Percentiles rank a stretch among this genome's conserved stretches.
phyloP scores from a whole-genome alignment of 352 stramenopile species.

The Globisporangium paroecandrum region DNA sequence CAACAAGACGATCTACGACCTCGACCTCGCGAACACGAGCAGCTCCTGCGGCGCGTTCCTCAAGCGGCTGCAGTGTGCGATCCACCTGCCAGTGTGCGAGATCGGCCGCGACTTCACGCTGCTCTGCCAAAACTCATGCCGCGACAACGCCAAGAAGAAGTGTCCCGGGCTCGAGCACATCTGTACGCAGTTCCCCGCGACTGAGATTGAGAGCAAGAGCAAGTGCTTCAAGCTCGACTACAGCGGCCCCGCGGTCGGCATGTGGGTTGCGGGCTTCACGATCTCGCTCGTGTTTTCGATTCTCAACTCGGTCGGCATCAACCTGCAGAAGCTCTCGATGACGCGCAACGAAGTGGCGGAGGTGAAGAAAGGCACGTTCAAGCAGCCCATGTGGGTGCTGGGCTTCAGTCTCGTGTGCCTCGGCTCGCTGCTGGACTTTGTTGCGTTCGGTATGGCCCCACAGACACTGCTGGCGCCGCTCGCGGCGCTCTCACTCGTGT shows the following conservation, averaged over 20 bases:
- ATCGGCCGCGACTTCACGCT: conserved; percentile 66
- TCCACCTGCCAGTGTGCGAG: conserved; percentile 80
- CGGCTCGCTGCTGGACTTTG: conserved; percentile 87
- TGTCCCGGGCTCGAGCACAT: conserved; percentile 64
- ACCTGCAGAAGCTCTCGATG: conserved; percentile 90
- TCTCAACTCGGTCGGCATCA: conserved; percentile 89
- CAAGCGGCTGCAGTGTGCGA: conserved; percentile 56
- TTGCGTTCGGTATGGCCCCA: conserved; percentile 89
- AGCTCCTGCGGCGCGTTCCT: conserved; percentile 60
- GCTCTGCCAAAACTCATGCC: conserved; percentile 63
- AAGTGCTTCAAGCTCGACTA: conserved; percentile 84
- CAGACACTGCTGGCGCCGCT: conserved; percentile 88
- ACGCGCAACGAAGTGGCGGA: conserved; percentile 59
- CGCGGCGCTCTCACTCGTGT: conserved; percentile 86
- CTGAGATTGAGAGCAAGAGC: conserved; percentile 55
- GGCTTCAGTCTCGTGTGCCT: conserved; percentile 81
- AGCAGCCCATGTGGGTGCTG: conserved; percentile 88
- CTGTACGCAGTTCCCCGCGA: conserved; percentile 37
- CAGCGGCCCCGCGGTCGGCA: conserved; percentile 60
- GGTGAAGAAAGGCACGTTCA: conserved; percentile 72
- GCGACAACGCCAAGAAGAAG: conserved; percentile 49
- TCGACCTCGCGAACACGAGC: conserved; percentile 66
- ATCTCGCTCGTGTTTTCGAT: conserved; percentile 88
- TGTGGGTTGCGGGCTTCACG: conserved; percentile 85
- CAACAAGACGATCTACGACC: conserved; percentile 27